phyloP scores from a whole-genome alignment of 1,284 basidiomycete species.

The Rhodotorula mucilaginosa region DNA sequence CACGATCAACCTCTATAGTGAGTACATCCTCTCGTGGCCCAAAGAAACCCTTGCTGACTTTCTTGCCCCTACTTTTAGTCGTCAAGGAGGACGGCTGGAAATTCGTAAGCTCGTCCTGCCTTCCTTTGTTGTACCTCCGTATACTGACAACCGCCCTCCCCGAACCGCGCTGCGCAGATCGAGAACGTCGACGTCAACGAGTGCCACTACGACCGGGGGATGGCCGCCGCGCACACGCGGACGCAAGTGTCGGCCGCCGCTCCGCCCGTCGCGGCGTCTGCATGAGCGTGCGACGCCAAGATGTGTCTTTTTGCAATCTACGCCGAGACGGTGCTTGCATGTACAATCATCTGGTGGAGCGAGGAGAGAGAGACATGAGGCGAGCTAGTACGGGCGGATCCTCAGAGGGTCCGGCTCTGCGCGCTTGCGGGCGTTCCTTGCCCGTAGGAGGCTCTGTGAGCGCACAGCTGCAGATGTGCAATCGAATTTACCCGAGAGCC shows the following conservation, averaged over 20 bases:
- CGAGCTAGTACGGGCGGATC: too few relatives aligned
- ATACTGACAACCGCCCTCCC: not conserved
- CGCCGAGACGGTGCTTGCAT: not conserved
- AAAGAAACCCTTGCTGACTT: not conserved
- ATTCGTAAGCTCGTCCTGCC: slow-evolving; percentile 29
- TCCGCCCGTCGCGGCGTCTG: slow-evolving; percentile 4
- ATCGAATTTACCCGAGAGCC: too few relatives aligned
- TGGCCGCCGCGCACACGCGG: slow-evolving; percentile 11
- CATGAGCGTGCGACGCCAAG: not conserved
- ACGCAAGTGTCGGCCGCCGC: not conserved
- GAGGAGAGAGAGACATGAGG: not conserved
- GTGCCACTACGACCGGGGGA: slow-evolving; percentile 39
- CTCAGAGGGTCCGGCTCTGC: too few relatives aligned
- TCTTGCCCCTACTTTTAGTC: slow-evolving; percentile 6
- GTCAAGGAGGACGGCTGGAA: slow-evolving; percentile 74
- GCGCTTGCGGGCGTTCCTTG: not conserved
- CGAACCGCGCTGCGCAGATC: slow-evolving; percentile 14
- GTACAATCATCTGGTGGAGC: not conserved
- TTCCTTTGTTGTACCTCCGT: too few relatives aligned
- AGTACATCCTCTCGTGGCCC: not conserved
- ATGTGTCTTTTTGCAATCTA: not conserved
- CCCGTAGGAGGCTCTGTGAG: not conserved
- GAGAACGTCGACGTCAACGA: slow-evolving; percentile 44
- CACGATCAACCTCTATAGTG: slow-evolving; percentile 65
- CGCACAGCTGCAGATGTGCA: too few relatives aligned